Conservation (phyloP, 805 yeast genomes). For the Metschnikowia henanensis region DNA sequence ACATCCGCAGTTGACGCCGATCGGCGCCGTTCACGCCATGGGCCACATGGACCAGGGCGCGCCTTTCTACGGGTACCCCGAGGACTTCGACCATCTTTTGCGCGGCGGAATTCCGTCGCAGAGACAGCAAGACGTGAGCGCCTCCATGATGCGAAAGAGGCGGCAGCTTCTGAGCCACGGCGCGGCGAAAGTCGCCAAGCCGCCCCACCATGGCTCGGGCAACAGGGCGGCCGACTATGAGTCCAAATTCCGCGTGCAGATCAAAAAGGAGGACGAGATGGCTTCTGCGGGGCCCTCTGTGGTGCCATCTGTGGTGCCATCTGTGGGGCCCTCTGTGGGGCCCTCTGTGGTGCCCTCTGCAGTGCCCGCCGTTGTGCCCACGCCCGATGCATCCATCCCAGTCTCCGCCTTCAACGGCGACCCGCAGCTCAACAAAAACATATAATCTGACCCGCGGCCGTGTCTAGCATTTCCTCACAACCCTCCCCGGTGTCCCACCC, state of each 20-base stretch:
- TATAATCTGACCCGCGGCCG: not conserved
- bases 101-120: slow-evolving; percentile 20
- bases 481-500: not conserved
- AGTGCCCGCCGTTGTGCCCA: not conserved
- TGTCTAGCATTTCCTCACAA: not conserved
- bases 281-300: slow-evolving; percentile 5
- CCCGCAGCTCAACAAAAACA: not conserved
- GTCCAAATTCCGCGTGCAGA: slow-evolving; percentile 8
- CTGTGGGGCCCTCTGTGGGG: no score
- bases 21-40: slow-evolving; percentile 8
- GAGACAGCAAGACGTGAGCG: slow-evolving; percentile 34
- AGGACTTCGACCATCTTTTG: slow-evolving; percentile 10
- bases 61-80: slow-evolving; percentile 10
- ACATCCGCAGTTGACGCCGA: slow-evolving; percentile 11
- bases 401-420: not conserved
- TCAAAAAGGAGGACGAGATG: slow-evolving; percentile 9
- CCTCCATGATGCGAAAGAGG: slow-evolving; percentile 35
- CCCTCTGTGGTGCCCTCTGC: not conserved
- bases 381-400: not conserved
- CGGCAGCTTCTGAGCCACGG: slow-evolving; percentile 22
- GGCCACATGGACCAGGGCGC: slow-evolving; percentile 7
- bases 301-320: slow-evolving; percentile 11
- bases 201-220: slow-evolving; percentile 1
- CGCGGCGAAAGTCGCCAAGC: slow-evolving; percentile 12
- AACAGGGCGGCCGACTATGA: slow-evolving; percentile 9